These are phyloP conservation scores for Claviceps sp. DNA, from an alignment of 2,329 filamentous ascomycete species.

Conservation along the genomic window DNA sequence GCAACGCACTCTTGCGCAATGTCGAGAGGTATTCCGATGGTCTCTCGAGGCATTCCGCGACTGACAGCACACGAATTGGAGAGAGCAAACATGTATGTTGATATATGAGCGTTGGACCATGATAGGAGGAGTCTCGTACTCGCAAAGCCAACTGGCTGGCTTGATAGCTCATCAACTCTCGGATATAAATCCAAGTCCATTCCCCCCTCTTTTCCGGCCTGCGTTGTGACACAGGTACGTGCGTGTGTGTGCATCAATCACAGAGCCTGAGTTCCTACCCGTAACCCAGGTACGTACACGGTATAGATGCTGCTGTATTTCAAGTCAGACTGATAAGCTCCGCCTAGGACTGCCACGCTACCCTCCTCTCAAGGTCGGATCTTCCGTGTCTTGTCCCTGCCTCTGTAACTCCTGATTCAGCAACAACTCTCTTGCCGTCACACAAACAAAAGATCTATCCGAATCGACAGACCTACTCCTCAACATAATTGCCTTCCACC, in stretches of 20 bases:
- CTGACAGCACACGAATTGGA: neutral
- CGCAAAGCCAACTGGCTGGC: neutral
- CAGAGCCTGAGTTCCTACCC: neutral
- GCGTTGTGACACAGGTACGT: neutral
- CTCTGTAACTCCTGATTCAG: slow-evolving; percentile 1
- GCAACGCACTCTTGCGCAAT: neutral
- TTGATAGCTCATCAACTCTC: neutral
- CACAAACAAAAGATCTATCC: slow-evolving; percentile 10
- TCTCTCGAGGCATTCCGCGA: neutral
- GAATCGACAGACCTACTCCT: slow-evolving; percentile 5
- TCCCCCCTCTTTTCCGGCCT: neutral
- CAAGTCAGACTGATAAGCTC: neutral
- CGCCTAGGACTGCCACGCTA: neutral
- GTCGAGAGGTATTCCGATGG: neutral
- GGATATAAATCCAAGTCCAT: neutral
- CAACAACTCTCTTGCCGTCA: slow-evolving; percentile 6
- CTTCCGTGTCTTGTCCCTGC: neutral
- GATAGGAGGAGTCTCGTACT: neutral
- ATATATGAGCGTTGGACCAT: neutral
- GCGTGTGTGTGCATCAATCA: neutral
- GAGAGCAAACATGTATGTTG: neutral
- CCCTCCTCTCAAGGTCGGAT: neutral
- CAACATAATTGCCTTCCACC: neutral
- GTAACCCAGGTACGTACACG: neutral
- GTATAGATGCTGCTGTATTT: neutral